Conservation (phyloP, 257 asterid genomes). For the Petrea volubilis region DNA sequence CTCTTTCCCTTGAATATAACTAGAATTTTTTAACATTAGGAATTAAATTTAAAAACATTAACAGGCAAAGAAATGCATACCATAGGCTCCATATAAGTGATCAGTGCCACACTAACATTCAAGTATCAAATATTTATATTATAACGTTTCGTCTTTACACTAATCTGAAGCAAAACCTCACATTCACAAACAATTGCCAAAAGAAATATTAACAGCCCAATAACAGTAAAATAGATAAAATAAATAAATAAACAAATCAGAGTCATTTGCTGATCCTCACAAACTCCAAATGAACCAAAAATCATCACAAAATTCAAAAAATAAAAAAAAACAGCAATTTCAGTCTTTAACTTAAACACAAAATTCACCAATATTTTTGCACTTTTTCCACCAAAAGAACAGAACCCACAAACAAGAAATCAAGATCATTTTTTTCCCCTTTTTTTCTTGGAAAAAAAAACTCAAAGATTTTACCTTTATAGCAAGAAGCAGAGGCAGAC, state of each 20-base stretch:
- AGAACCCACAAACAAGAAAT: neutral
- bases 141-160: neutral
- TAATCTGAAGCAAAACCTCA: slow-evolving; percentile 5
- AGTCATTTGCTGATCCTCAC: slow-evolving; percentile 15
- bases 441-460: neutral
- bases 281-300: neutral
- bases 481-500: neutral
- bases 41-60: slow-evolving; percentile 17
- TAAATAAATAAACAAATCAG: too few relatives aligned
- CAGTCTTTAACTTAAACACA: neutral
- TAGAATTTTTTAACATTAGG: neutral
- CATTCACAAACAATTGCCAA: slow-evolving; percentile 11
- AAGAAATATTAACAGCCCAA: slow-evolving; percentile 11
- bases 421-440: slow-evolving; percentile 16
- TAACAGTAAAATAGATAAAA: neutral
- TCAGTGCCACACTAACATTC: neutral
- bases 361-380: slow-evolving; percentile 11
- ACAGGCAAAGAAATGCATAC: slow-evolving; percentile 4
- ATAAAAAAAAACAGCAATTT: slow-evolving; percentile 9
- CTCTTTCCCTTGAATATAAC: too few relatives aligned
- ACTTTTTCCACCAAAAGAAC: neutral
- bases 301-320: neutral
- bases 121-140: neutral
- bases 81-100: neutral
- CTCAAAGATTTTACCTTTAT: neutral